Evolutionary conservation across 2,329 filamentous ascomycete genomes (phyloP), one percentile per base, ranked within the genome.

Genomic region (Cytospora leucostoma): DNA sequence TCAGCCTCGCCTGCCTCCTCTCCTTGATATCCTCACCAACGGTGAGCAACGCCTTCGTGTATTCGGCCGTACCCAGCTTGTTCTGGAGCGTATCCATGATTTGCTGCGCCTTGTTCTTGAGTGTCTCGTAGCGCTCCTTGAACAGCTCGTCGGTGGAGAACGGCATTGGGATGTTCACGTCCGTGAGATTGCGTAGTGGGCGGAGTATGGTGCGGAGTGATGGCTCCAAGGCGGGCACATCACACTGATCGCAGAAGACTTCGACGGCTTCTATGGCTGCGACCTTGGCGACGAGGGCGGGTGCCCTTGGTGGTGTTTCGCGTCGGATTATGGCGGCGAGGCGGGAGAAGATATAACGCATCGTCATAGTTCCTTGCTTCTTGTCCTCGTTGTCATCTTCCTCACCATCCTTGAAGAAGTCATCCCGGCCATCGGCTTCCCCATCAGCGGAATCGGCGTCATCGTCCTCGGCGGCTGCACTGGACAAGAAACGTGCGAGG

Each of bases 1-100:
- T 86, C 60, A 89, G 86, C 67, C 96, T 81, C 71, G 88, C 85
- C 73, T 92, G 86, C 68, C 95, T 82, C 71, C 89, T 86, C 67
- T 84, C 82, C 71, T 84, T 85, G n/a, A 95, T 88, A 17, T 82
- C 84, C 59, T 90, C 87, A 65, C 92, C 86, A 7, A 96, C 91
- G 49, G 84, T 83, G 47, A 91, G 76, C 71, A 98, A 81, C 53
- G 88, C 83, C 61, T 83, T 81, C n/a, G 93, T 87, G 77, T 93
- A 99, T 66, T 86, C 86, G 1, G 87, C 85, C 2, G 90, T 92
- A 49, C 94, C 95, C 58, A 97, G 81, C 72, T 91, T 93, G 79
- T 88, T 89, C 78, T 97, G 93, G 64, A 99, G 74, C n/a, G 84
- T 78, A 67, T 92, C 90, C 80, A 98, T 88, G 12, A 93, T 80